These are phyloP conservation scores for Amauroascus niger DNA, from an alignment of 2,329 filamentous ascomycete genomes.

Conservation along the genomic window DNA sequence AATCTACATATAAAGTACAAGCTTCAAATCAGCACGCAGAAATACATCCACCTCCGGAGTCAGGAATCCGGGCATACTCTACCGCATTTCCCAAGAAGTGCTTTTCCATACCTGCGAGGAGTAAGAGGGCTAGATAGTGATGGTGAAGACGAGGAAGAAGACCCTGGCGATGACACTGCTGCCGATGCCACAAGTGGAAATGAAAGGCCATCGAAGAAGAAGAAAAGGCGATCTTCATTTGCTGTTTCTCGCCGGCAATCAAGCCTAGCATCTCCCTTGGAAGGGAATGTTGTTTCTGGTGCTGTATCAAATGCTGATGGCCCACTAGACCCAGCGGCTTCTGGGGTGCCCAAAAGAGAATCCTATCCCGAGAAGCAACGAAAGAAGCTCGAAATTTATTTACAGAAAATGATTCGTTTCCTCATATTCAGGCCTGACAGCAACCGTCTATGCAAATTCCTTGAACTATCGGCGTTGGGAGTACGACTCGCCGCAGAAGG, in stretches of 20 bases:
- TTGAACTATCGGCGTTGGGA: constrained; percentile 87
- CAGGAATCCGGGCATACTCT: constrained; percentile 67
- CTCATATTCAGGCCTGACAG: constrained; percentile 95
- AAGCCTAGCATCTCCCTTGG: constrained; percentile 37
- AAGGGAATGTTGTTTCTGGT: constrained; percentile 32
- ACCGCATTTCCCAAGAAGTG: constrained; percentile 78
- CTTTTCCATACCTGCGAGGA: constrained; percentile 79
- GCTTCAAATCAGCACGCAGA: constrained; percentile 71
- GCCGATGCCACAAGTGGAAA: constrained; percentile 61
- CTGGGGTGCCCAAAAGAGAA: constrained; percentile 38
- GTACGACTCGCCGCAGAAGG: constrained; percentile 90
- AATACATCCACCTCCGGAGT: constrained; percentile 60
- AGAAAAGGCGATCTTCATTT: constrained; percentile 47
- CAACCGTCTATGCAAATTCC: constrained; percentile 88
- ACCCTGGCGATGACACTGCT: constrained; percentile 39
- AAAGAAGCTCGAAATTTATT: constrained; percentile 75
- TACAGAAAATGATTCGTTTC: constrained; percentile 90
- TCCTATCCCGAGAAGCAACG: constrained; percentile 72
- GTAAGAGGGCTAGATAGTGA: constrained; percentile 71
- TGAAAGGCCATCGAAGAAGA: constrained; percentile 48
- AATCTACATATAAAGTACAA: constrained; percentile 94
- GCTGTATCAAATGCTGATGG: constrained; percentile 27
- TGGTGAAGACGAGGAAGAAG: constrained; percentile 58
- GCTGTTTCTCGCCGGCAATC: constrained; percentile 49
- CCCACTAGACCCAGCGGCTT: constrained; percentile 34